Base-by-base conservation (phyloP, 345 rosid species). In the Linum usitatissimum region DNA sequence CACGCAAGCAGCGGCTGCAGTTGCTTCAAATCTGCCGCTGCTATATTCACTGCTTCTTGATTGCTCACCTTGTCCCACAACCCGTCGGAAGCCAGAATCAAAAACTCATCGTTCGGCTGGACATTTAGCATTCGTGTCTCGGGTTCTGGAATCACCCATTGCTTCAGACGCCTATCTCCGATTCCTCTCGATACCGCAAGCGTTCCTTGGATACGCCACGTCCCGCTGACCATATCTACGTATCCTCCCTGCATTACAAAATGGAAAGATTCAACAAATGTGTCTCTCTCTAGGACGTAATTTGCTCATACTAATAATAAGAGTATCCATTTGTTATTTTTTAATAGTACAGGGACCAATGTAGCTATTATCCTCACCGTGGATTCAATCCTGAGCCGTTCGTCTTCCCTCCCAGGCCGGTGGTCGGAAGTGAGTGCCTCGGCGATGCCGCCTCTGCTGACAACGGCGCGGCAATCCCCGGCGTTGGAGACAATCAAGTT, bases 31-130 rank as follows among this genome's bases (percentile, higher is more conserved):
- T 79, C 83, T 19, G 66, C 20, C 31, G 77, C 83, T 21, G 83
- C 83, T 39, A 86, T 64, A 65, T 88, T 90, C 0, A 91, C 87
- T 2, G 98, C 98, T 66, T 92, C 98, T 66, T 92, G 98, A 77
- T 89, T 85, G 48, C 83, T 70, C 75, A 91, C 98, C 96, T 83
- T 92, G 53, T 89, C 90, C 98, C 98, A 92, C n/a, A 92, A 74
- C 15, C 98, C 98, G 55, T 92, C 98, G 0, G 98, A 92, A n/a
- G 95, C 96, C 60, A 92, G 70, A 67, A 92, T 89, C 75, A 92
- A 74, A 81, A 89, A 85, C 75, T 92, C 96, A 2, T 71, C 62
- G 10, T 79, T 85, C 0, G 87, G 82, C 58, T 72, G 65, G 56
- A 92, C 78, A 65, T 18, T 67, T 28, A 85, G 55, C 34, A 77